phyloP scores from a whole-genome alignment of 176 grass and related monocot genomes.

The Rhipidocladum racemiflorum region DNA sequence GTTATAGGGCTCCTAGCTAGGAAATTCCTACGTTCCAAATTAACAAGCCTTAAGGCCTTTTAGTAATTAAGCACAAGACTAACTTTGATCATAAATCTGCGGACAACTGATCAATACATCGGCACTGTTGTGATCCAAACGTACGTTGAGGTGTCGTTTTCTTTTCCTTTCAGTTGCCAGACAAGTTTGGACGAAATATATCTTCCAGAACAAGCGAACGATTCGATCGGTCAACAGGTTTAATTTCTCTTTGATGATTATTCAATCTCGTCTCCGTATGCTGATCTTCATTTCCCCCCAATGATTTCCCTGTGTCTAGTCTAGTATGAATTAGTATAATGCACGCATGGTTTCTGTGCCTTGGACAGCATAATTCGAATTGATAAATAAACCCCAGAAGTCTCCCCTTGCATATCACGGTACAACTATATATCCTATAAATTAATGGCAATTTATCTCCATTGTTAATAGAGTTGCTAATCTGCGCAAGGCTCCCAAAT shows the following conservation, averaged over 20 bases:
- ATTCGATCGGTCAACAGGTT: neutral
- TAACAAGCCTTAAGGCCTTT: too few relatives aligned
- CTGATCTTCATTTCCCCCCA: neutral
- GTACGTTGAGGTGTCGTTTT: neutral
- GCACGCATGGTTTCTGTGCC: neutral
- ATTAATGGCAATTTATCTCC: conserved; percentile 8
- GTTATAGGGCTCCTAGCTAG: neutral
- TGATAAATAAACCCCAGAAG: neutral
- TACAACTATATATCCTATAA: neutral
- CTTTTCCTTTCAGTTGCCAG: neutral
- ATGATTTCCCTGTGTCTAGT: conserved; percentile 27
- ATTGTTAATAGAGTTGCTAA: conserved; percentile 24
- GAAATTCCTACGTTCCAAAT: neutral
- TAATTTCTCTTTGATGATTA: neutral
- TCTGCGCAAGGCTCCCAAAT: neutral
- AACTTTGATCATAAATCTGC: neutral
- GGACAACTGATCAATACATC: too few relatives aligned
- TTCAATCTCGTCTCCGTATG: neutral
- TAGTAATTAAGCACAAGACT: neutral
- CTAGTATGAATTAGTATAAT: neutral
- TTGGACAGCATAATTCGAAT: neutral
- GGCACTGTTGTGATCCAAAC: neutral
- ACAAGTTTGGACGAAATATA: neutral
- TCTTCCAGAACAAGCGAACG: neutral
- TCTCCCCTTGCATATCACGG: neutral